These are phyloP conservation scores for Mycosphaerelloides madeirae DNA, from an alignment of 2,329 filamentous ascomycete species.

Conservation along the genomic window DNA sequence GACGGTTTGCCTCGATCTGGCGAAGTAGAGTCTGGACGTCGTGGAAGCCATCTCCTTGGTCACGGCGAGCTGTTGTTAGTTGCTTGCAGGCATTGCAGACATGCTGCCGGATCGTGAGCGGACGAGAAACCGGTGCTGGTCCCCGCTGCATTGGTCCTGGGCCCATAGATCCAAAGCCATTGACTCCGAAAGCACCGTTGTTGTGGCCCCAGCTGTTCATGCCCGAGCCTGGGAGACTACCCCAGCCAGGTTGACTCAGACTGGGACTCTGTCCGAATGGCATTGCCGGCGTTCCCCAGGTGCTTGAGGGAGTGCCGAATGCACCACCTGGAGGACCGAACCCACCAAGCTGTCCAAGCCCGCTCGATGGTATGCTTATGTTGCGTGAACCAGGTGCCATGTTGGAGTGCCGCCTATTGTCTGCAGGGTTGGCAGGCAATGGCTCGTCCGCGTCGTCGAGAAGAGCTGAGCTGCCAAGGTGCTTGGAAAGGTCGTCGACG, in stretches of 20 bases:
- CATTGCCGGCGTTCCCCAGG: conserved; percentile 42
- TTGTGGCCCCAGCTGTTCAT: conserved; percentile 33
- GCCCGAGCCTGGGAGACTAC: conserved; percentile 31
- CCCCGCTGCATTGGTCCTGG: conserved; percentile 40
- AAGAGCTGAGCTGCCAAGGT: conserved; percentile 85
- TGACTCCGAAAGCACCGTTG: conserved; percentile 47
- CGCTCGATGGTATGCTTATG: conserved; percentile 28
- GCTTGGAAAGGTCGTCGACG: conserved; percentile 49
- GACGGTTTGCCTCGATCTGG: conserved; percentile 61
- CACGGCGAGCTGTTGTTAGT: conserved; percentile 41
- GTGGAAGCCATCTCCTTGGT: conserved; percentile 58
- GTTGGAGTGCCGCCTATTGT: conserved; percentile 37
- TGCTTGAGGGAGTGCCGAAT: conserved; percentile 31
- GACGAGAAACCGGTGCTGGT: conserved; percentile 40
- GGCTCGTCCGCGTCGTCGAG: conserved; percentile 66
- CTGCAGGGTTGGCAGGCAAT: conserved; percentile 44
- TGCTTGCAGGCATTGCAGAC: conserved; percentile 74
- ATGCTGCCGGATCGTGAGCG: conserved; percentile 65
- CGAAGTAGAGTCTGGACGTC: conserved; percentile 59
- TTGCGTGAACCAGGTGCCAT: conserved; percentile 28
- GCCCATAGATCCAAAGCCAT: conserved; percentile 30
- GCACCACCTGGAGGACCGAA: conserved; percentile 19
- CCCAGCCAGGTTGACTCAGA: conserved; percentile 37
- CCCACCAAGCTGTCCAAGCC: conserved; percentile 26
- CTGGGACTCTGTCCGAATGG: conserved; percentile 35